Base-by-base conservation (phyloP, 2,329 filamentous ascomycete species). In the Apiospora saccharicola region DNA sequence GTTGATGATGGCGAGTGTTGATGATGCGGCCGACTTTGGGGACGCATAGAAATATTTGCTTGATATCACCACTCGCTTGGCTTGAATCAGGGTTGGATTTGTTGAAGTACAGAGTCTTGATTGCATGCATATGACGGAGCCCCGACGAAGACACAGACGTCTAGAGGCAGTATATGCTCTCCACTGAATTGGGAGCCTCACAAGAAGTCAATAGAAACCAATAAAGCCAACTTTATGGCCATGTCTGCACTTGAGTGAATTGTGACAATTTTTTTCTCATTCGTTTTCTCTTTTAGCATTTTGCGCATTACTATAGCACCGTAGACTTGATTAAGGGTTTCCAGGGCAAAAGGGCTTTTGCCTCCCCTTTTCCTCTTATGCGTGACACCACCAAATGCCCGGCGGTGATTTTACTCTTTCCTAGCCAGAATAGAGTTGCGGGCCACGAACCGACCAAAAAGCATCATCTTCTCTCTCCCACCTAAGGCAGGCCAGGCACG, bases 41-140 rank as follows among this genome's bases (percentile, higher is more conserved):
- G 30, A n/a, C 57, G 57, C 57, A 64, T 64, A 64, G 57, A 64
- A 64, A 64, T 64, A 64, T 64, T 64, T 51, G 67, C 67, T 70
- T 51, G 71, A 53, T 57, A n/a, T 64, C 64, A 51, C 61, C 71
- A 24, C 69, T 72, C 71, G 43, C 46, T 72, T 72, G 68, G 71
- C 34, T 61, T 71, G 57, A 46, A 22, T 30, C 53, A 30, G 53
- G 8, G 51, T 57, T 26, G 41, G n/a, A 30, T 61, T 61, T 69
- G 49, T 72, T 67, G 68, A 67, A 67, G 71, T 72, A 72, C 43
- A 70, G 68, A 68, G 41, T 57, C 47, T 41, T 57, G 34, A 51
- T 70, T 70, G 47, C 47, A 70, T 34, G 68, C 68, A 70, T 70
- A 44, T 37, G 53, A 49, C 16, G 70, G 46, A 37, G 44, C 37